Evolutionary conservation across 306 rosid genomes (phyloP).

Genomic region (Trifolium dubium): DNA sequence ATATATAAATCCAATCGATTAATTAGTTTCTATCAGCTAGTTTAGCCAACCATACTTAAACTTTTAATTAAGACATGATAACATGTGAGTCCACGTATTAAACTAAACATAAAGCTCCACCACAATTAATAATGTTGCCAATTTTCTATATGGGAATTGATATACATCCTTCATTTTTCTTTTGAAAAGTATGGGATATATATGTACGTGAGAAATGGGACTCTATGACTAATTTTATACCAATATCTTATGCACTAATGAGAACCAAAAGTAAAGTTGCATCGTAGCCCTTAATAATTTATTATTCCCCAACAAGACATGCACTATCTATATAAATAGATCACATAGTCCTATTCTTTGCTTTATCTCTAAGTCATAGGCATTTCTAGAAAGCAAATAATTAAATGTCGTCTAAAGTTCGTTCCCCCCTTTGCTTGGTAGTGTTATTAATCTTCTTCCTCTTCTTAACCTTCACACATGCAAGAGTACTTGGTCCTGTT

Average conservation of each 20-base stretch:
- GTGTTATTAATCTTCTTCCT: constrained; percentile 39
- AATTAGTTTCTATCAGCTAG: too few relatives aligned
- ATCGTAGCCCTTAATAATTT: constrained; percentile 35
- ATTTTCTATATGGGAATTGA: neutral
- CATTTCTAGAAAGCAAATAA: constrained; percentile 33
- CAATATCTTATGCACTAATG: constrained; percentile 1
- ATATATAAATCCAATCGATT: too few relatives aligned
- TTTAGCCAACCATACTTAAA: neutral
- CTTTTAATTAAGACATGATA: neutral
- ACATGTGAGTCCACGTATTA: neutral
- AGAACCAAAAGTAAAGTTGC: constrained; percentile 41
- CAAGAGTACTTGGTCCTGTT: constrained; percentile 40
- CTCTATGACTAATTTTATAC: neutral
- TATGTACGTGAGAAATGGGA: neutral
- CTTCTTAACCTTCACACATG: constrained; percentile 40
- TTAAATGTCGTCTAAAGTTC: constrained; percentile 55
- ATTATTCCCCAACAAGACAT: neutral
- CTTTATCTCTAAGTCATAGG: constrained; percentile 21
- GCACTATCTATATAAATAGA: constrained; percentile 47
- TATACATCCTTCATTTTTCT: constrained; percentile 2
- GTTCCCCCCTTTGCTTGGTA: constrained; percentile 44
- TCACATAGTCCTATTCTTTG: constrained; percentile 14
- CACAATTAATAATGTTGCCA: neutral
- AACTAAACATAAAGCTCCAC: constrained; percentile 12
- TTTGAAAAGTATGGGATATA: constrained; percentile 5